Conservation (phyloP, 768 basidiomycete species). For the Cubamyces lactineus region DNA sequence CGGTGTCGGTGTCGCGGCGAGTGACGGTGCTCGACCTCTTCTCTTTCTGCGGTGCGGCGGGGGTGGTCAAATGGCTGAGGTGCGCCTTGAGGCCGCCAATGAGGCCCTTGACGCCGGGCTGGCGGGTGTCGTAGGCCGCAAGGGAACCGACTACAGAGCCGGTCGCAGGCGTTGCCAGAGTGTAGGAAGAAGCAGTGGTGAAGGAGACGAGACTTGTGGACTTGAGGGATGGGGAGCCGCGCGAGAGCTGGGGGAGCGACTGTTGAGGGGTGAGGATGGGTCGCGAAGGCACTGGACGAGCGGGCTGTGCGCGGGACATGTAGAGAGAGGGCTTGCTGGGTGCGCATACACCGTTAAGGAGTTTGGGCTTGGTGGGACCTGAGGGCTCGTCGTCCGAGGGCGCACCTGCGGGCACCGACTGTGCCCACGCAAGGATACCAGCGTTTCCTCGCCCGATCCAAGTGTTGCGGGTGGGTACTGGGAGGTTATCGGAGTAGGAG, state of each 20-base stretch:
- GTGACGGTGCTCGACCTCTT: slow-evolving; percentile 16
- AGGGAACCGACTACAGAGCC: slow-evolving; percentile 22
- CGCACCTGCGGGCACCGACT: slow-evolving; percentile 32
- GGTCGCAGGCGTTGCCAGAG: slow-evolving; percentile 26
- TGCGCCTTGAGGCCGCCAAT: slow-evolving; percentile 26
- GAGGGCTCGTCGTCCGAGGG: slow-evolving; percentile 12
- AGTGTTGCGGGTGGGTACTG: slow-evolving; percentile 12
- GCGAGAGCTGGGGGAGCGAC: slow-evolving; percentile 31
- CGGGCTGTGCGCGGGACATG: slow-evolving; percentile 45
- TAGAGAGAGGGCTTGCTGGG: slow-evolving; percentile 40
- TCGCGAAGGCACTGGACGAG: slow-evolving; percentile 26
- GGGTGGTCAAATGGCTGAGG: slow-evolving; percentile 17
- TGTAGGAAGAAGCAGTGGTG: slow-evolving; percentile 50
- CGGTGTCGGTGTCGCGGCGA: slow-evolving; percentile 14
- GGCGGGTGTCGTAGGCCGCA: slow-evolving; percentile 10
- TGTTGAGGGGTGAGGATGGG: slow-evolving; percentile 29
- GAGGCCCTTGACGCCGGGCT: slow-evolving; percentile 13
- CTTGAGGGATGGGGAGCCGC: slow-evolving; percentile 16
- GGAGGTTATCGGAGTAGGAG: neutral
- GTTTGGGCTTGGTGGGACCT: slow-evolving; percentile 17
- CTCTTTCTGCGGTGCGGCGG: slow-evolving; percentile 14
- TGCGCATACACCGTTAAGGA: slow-evolving; percentile 15
- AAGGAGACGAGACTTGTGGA: slow-evolving; percentile 44
- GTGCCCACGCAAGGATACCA: slow-evolving; percentile 49
- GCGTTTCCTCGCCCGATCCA: slow-evolving; percentile 46